Percentiles rank a stretch among this genome's conserved stretches.
phyloP scores from a whole-genome alignment of 2,329 filamentous ascomycete species.

The Diaporthe citriasiana region DNA sequence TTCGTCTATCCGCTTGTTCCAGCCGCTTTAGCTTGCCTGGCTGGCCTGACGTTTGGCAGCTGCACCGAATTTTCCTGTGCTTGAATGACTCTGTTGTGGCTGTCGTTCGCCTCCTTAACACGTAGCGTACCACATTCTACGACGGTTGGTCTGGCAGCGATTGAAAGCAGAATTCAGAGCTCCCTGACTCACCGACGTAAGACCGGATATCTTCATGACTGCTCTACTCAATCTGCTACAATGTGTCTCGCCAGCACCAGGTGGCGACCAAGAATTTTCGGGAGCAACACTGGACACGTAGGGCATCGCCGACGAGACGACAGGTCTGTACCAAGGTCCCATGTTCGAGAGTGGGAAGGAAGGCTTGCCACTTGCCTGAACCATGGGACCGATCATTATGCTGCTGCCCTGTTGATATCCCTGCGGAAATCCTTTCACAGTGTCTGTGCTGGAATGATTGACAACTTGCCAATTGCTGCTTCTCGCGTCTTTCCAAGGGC shows the following conservation, averaged over 20 bases:
- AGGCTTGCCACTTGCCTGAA: slow-evolving; percentile 17
- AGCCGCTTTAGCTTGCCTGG: slow-evolving; percentile 13
- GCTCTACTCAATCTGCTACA: slow-evolving; percentile 24
- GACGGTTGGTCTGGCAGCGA: neutral
- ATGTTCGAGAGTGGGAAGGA: neutral
- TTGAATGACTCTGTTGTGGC: slow-evolving; percentile 1
- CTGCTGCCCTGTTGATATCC: slow-evolving; percentile 14
- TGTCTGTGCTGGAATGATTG: neutral
- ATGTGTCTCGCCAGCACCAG: neutral
- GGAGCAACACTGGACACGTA: slow-evolving; percentile 12
- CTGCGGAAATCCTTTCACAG: slow-evolving; percentile 4
- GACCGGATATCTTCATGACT: neutral
- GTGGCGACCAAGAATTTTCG: slow-evolving; percentile 13
- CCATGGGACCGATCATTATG: slow-evolving; percentile 27
- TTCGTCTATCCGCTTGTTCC: slow-evolving; percentile 21
- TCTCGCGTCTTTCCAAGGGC: neutral
- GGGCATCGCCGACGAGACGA: slow-evolving; percentile 2
- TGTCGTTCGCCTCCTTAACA: slow-evolving; percentile 3
- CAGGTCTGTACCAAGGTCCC: slow-evolving; percentile 2
- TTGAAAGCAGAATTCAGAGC: neutral
- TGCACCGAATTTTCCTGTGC: neutral
- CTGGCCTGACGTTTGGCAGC: neutral
- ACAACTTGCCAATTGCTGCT: neutral
- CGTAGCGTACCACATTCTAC: slow-evolving; percentile 9
- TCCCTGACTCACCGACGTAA: neutral